These are phyloP conservation scores for Strobilomyces confusus DNA, from an alignment of 768 basidiomycete genomes.

Conservation along the genomic window DNA sequence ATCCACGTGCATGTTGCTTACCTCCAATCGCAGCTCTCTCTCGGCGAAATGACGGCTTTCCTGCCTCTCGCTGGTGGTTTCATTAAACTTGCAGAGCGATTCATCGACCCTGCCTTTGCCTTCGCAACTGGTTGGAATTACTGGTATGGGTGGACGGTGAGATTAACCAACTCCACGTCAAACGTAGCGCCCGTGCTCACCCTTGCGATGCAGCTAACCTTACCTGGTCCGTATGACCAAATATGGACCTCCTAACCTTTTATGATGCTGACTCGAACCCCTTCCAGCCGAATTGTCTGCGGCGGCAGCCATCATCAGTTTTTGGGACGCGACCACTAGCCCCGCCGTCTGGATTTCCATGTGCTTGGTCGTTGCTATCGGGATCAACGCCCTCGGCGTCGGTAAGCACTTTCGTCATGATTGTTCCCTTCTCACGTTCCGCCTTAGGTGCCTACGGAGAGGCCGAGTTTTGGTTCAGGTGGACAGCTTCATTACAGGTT, in stretches of 20 bases:
- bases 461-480: constrained; percentile 29
- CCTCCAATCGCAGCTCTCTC: constrained; percentile 21
- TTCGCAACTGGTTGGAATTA: constrained; percentile 44
- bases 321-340: constrained; percentile 39
- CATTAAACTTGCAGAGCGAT: constrained; percentile 45
- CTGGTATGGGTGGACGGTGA: constrained; percentile 37
- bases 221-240: constrained; percentile 19
- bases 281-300: constrained; percentile 44
- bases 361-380: constrained; percentile 46
- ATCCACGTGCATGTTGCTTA: not conserved
- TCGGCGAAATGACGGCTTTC: constrained; percentile 46
- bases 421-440: not conserved
- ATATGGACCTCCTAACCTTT: too few relatives aligned
- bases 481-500: too few relatives aligned
- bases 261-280: constrained; percentile 9
- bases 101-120: constrained; percentile 43
- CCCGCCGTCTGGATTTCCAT: constrained; percentile 51
- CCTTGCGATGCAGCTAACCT: constrained; percentile 15
- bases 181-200: constrained; percentile 3
- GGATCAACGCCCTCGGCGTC: constrained; percentile 42
- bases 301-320: constrained; percentile 47
- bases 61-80: constrained; percentile 45
- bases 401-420: constrained; percentile 18
- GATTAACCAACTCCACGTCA: not conserved
- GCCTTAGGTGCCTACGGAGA: constrained; percentile 40